Evolutionary conservation across 257 asterid genomes (phyloP), one percentile per base, ranked within the genome.

Genomic region (Rhazya stricta): DNA sequence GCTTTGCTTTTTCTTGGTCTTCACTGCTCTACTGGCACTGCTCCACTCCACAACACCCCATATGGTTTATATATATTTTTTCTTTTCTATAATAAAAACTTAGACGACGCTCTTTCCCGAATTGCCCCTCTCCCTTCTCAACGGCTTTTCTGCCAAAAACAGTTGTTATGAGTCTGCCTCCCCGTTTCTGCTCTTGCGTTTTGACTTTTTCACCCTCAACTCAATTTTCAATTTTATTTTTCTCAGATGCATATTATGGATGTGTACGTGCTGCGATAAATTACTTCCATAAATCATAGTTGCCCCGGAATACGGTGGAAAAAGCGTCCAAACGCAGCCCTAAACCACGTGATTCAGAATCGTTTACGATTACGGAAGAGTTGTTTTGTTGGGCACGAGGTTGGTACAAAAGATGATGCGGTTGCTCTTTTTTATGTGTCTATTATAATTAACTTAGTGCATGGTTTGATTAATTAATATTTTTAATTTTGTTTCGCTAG

Each of bases 281-380:
- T 41, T n/a, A 53, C 21, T 27, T 78, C 25, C 16, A 41, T 23
- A 29, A 53, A 30, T 6, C 30, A 27, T 3, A 36, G 62, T 72
- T 45, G 18, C 9, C 25, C 32, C n/a, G 39, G 62, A 69, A 66
- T 30, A 37, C 21, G 62, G 76, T 37, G 32, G 80, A 50, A 57
- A 69, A 74, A 54, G 50, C 56, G 69, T 43, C 45, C 67, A 3
- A 65, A 51, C 72, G 81, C 89, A 83, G 88, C 85, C 61, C 84
- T n/a, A 75, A 82, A 42, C 85, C 93, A 88, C 88, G 91, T 88
- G 93, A 83, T 62, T n/a, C 27, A 63, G 80, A 77, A 77, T 83
- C 82, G 65, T 70, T 72, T 39, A 11, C 42, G 78, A 79, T 83
- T 76, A 25, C 75, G 74, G 45, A 53, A 63, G 50, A 51, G 62